A percentile compares a stretch with the other conserved stretches of the same genome.
These are phyloP conservation scores for Neurospora hispaniola DNA, from an alignment of 495 filamentous ascomycete species.

Conservation along the genomic window DNA sequence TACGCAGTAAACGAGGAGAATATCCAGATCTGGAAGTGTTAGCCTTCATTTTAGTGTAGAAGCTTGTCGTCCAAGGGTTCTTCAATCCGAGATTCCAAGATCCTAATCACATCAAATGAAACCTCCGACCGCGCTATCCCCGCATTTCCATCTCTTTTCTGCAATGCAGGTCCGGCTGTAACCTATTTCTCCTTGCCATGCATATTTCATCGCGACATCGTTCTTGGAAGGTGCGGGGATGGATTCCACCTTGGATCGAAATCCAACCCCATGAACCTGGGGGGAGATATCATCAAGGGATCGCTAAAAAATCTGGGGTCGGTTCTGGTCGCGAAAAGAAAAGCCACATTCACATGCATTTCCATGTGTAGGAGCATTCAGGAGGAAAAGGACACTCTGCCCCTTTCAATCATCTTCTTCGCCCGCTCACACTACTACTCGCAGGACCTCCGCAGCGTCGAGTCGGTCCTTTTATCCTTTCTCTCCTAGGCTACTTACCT, in stretches of 20 bases:
- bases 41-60: neutral
- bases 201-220: neutral
- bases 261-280: neutral
- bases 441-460: conserved; percentile 8
- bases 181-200: neutral
- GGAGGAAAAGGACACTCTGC: neutral
- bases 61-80: neutral
- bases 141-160: neutral
- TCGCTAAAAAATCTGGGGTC: neutral
- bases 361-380: neutral
- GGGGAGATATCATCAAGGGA: neutral
- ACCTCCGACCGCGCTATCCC: neutral
- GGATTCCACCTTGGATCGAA: neutral
- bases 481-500: neutral
- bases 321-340: neutral
- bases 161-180: neutral
- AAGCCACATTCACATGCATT: neutral
- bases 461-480: conserved; percentile 16
- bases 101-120: neutral
- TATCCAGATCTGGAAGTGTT: neutral
- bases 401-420: conserved; percentile 4
- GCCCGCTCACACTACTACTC: conserved; percentile 13
- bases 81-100: neutral
- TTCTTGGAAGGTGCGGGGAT: neutral
- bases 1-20: neutral